Evolutionary conservation across 345 rosid genomes (phyloP).

Genomic region (Arabidopsis thaliana): DNA sequence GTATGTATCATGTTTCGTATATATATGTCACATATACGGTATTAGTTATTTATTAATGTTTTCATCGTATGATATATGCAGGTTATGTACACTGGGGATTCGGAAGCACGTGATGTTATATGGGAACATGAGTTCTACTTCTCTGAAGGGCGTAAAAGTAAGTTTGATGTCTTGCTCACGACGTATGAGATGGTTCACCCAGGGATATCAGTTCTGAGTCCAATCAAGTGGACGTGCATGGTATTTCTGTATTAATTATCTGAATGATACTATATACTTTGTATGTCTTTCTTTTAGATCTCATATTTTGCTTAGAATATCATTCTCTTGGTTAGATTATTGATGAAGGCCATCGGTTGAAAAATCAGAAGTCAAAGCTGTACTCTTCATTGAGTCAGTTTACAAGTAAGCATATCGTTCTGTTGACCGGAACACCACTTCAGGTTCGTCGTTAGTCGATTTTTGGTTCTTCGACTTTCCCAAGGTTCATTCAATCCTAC

Average conservation of each 20-base stretch:
- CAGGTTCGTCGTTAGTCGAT: conserved; percentile 65
- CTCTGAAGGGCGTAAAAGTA: conserved; percentile 63
- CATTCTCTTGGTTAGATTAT: conserved; percentile 66
- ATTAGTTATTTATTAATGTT: neutral
- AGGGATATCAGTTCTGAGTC: conserved; percentile 65
- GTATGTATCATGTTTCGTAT: conserved; percentile 51
- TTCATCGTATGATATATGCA: conserved; percentile 37
- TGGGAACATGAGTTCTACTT: conserved; percentile 84
- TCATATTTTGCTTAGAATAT: conserved; percentile 29
- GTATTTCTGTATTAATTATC: conserved; percentile 45
- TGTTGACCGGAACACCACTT: conserved; percentile 94
- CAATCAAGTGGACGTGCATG: conserved; percentile 93
- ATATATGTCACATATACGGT: conserved; percentile 5
- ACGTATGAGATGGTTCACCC: conserved; percentile 88
- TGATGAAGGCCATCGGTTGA: conserved; percentile 95
- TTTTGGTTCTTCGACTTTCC: conserved; percentile 3
- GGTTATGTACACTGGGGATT: conserved; percentile 86
- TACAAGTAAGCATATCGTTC: conserved; percentile 73
- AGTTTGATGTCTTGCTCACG: conserved; percentile 91
- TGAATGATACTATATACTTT: conserved; percentile 21
- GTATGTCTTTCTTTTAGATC: conserved; percentile 10
- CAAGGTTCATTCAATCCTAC: neutral
- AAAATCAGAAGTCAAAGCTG: conserved; percentile 88
- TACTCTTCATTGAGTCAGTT: conserved; percentile 75
- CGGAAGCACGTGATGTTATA: conserved; percentile 74